Evolutionary conservation across 257 asterid genomes (phyloP).

Genomic region (Gentiana straminea): DNA sequence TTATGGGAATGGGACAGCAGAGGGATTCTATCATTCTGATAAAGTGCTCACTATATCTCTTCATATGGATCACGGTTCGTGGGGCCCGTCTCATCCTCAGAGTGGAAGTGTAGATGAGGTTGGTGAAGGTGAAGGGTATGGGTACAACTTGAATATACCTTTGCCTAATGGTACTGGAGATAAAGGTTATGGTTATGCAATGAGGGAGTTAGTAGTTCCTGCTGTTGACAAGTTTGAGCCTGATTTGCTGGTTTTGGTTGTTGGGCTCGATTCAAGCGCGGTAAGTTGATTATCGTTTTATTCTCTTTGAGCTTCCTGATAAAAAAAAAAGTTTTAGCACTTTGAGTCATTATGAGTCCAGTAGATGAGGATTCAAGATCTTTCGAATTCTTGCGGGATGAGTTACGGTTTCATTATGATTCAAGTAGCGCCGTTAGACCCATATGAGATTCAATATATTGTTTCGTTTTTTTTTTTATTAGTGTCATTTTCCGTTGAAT

Average conservation of each 20-base stretch:
- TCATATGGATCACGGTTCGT: slow-evolving; percentile 93
- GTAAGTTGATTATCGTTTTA: slow-evolving; percentile 32
- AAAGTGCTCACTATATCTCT: slow-evolving; percentile 75
- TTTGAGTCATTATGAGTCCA: no score
- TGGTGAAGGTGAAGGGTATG: slow-evolving; percentile 72
- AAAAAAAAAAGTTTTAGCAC: no score
- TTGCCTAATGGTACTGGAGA: slow-evolving; percentile 93
- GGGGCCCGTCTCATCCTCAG: slow-evolving; percentile 98
- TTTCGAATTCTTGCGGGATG: no score
- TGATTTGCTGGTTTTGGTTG: slow-evolving; percentile 56
- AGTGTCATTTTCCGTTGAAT: background rate
- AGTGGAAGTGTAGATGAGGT: slow-evolving; percentile 66
- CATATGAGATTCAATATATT: no score
- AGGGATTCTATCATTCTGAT: slow-evolving; percentile 60
- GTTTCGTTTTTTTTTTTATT: no score
- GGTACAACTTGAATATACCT: slow-evolving; percentile 78
- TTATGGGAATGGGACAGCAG: slow-evolving; percentile 91
- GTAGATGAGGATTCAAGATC: no score
- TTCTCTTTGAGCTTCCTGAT: background rate
- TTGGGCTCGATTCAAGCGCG: slow-evolving; percentile 93
- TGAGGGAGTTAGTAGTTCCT: slow-evolving; percentile 51
- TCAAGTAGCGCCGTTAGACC: no score
- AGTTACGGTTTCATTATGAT: no score
- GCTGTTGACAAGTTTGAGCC: slow-evolving; percentile 67
- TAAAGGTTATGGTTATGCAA: slow-evolving; percentile 52